phyloP scores from a whole-genome alignment of 352 stramenopile species.

The Pythium phragmiticola region DNA sequence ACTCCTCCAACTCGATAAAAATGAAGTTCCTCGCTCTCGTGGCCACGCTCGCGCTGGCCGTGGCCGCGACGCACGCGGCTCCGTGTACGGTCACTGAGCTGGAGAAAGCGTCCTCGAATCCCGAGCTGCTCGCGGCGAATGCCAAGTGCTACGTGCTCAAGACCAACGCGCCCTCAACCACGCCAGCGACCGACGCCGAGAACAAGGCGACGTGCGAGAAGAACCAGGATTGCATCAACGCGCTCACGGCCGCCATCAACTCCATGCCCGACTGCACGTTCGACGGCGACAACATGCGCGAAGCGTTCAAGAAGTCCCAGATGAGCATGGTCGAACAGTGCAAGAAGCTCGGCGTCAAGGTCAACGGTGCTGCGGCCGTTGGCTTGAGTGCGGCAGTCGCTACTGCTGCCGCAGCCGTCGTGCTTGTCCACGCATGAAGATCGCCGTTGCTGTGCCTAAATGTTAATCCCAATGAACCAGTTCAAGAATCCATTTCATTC shows the following conservation, averaged over 20 bases:
- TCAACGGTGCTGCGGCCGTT: not conserved
- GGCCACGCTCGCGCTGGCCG: not conserved
- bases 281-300: not conserved
- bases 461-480: not conserved
- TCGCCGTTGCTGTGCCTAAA: not conserved
- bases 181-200: not conserved
- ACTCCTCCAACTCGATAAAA: not conserved
- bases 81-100: not conserved
- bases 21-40: constrained; percentile 2
- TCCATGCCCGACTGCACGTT: constrained; percentile 8
- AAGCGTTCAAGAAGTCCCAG: constrained; percentile 2
- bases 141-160: constrained; percentile 3
- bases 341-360: constrained; percentile 3
- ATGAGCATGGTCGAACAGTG: not conserved
- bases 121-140: constrained; percentile 7
- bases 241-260: constrained; percentile 1
- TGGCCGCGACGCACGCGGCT: not conserved
- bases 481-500: too few species aligned
- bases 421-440: not conserved
- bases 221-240: constrained; percentile 10
- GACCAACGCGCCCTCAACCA: not conserved
- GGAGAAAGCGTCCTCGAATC: not conserved
- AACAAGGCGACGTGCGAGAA: constrained; percentile 5
- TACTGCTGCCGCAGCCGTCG: not conserved
- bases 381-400: not conserved